phyloP scores from a whole-genome alignment of 2,329 filamentous ascomycete genomes.

The Purpureocillium lavendulum region DNA sequence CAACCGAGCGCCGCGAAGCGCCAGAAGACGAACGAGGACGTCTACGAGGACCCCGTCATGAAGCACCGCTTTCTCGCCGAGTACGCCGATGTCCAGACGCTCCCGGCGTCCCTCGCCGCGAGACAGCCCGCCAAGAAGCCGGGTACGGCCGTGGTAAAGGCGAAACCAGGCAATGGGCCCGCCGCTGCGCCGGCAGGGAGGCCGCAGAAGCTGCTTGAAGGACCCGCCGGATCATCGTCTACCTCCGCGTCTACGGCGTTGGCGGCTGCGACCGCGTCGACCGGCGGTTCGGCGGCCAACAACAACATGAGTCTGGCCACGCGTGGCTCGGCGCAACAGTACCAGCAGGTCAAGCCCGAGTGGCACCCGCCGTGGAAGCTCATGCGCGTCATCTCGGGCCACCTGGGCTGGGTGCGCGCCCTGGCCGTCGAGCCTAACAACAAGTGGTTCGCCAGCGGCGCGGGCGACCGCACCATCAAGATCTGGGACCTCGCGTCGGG shows the following conservation, averaged over 20 bases:
- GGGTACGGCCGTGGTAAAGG: slow-evolving; percentile 17
- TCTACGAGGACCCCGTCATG: slow-evolving; percentile 22
- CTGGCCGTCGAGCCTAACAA: slow-evolving; percentile 93
- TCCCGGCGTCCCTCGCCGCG: slow-evolving; percentile 70
- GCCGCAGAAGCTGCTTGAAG: slow-evolving; percentile 30
- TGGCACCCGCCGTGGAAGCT: slow-evolving; percentile 99
- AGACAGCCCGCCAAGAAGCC: slow-evolving; percentile 55
- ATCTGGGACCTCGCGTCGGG: slow-evolving; percentile 95
- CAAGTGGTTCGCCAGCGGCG: slow-evolving; percentile 94
- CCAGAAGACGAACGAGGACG: slow-evolving; percentile 25
- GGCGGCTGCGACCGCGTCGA: slow-evolving; percentile 7
- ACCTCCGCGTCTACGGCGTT: too few species aligned
- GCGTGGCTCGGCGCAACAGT: slow-evolving; percentile 13
- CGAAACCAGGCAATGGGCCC: slow-evolving; percentile 35
- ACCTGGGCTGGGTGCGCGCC: slow-evolving; percentile 87
- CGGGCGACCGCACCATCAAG: slow-evolving; percentile 94
- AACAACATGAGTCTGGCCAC: slow-evolving; percentile 23
- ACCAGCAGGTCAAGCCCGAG: slow-evolving; percentile 60
- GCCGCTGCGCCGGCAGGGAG: slow-evolving; percentile 22
- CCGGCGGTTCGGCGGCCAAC: slow-evolving; percentile 8
- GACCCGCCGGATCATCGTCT: slow-evolving; percentile 25
- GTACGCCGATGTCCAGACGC: slow-evolving; percentile 68
- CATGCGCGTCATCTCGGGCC: slow-evolving; percentile 93
- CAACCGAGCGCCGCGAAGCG: slow-evolving; percentile 23
- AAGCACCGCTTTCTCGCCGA: slow-evolving; percentile 56